These are phyloP conservation scores for Dichotomopilus funicola DNA, from an alignment of 2,329 filamentous ascomycete species.

Conservation along the genomic window DNA sequence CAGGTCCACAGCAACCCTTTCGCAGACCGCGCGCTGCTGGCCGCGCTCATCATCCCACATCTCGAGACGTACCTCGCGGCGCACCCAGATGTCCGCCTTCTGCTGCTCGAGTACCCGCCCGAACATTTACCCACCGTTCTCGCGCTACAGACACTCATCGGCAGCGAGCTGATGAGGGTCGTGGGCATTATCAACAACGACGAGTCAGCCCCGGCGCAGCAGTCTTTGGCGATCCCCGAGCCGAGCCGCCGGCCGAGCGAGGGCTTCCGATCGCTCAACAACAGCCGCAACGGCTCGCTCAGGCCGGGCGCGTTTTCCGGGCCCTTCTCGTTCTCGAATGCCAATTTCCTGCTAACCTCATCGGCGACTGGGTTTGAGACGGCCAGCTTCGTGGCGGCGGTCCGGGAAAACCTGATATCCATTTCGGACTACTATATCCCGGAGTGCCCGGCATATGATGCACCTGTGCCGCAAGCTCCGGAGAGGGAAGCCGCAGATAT, in stretches of 20 bases:
- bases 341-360: conserved; percentile 52
- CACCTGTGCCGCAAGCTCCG: neutral
- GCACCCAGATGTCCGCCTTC: conserved; percentile 47
- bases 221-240: conserved; percentile 18
- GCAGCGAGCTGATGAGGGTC: conserved; percentile 50
- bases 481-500: no score
- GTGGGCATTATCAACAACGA: conserved; percentile 48
- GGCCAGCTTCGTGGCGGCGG: conserved; percentile 44
- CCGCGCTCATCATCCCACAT: conserved; percentile 53
- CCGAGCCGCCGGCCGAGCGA: conserved; percentile 23
- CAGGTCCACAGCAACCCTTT: conserved; percentile 50
- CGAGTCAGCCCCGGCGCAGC: conserved; percentile 23
- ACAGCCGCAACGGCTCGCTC: neutral
- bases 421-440: conserved; percentile 41
- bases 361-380: conserved; percentile 49
- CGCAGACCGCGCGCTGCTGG: conserved; percentile 46
- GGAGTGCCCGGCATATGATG: conserved; percentile 24
- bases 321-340: conserved; percentile 38
- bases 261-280: conserved; percentile 9
- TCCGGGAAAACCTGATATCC: conserved; percentile 44
- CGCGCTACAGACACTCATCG: conserved; percentile 51
- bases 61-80: conserved; percentile 53
- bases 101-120: conserved; percentile 53
- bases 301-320: conserved; percentile 3
- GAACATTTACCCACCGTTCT: conserved; percentile 51